Base-by-base conservation (phyloP, 805 yeast species). In the Saturnispora kantuleensis region DNA sequence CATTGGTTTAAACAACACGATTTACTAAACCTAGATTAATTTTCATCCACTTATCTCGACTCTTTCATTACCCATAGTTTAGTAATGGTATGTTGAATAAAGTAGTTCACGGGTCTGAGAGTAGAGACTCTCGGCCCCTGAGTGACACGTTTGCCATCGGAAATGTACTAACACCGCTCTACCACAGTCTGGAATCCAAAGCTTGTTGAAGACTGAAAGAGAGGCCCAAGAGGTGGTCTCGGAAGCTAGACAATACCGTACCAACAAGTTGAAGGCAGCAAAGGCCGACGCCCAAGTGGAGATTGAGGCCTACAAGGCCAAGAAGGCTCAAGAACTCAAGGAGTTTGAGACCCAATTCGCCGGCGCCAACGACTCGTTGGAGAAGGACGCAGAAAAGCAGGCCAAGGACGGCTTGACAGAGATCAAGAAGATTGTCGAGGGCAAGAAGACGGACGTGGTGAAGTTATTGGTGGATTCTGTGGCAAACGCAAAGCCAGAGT, bases 171-270 rank as follows among this genome's bases (percentile, higher is more conserved):
- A 10, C 42, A 29, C 15, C 13, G 15, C 5, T n/a, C 13, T 41
- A 5, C 16, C 34, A n/a, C 37, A 62, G 65, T 60, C 73, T 45
- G 87, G 86, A 55, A 80, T 81, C 57, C 84, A 81, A 70, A 77
- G 84, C 52, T 74, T 81, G 47, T 70, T 81, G 50, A 42, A 84
- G 73, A 95, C 97, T 50, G 98, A 93, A 70, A 87, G 84, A 68
- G 90, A 86, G 58, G 97, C 98, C n/a, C 97, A 95, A 56, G 89
- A 81, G 56, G 84, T 89, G 52, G 97, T 93, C 50, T 75, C 89
- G 57, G 83, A 84, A 62, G 97, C 98, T 18, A 85, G 97, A 73
- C 75, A 81, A 56, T 87, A 82, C 70, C 86, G 96, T 66, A 75
- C 93, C 35, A 81, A 77, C 54, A 84, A 88, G 53, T 74, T 93